Percentiles rank a stretch among this genome's conserved stretches.
phyloP scores from a whole-genome alignment of 805 yeast genomes.

The Dipodascopsis uninucleata region DNA sequence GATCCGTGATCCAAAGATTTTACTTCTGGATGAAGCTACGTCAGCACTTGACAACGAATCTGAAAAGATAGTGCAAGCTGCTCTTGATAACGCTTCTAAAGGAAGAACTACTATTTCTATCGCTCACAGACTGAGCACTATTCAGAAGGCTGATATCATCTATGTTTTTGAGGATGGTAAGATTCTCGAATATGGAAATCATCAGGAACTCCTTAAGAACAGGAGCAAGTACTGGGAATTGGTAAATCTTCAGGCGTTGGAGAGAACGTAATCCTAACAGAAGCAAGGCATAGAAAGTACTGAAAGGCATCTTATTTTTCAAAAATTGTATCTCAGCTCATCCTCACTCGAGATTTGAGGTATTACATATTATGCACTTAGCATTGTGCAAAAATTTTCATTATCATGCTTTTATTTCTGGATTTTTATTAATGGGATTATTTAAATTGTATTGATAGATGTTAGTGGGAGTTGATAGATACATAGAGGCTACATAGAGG shows the following conservation, averaged over 20 bases:
- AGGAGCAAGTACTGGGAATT: conserved; percentile 39
- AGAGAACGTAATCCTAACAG: conserved; percentile 28
- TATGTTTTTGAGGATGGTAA: conserved; percentile 51
- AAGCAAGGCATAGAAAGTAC: too few relatives aligned
- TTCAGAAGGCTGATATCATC: conserved; percentile 49
- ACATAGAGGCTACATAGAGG: too few relatives aligned
- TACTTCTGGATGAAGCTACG: conserved; percentile 55
- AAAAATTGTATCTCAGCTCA: too few relatives aligned
- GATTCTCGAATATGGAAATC: conserved; percentile 50
- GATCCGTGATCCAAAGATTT: conserved; percentile 51
- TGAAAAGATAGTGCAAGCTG: conserved; percentile 59
- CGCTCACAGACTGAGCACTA: conserved; percentile 67
- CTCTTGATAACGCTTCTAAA: conserved; percentile 54
- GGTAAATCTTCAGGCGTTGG: conserved; percentile 42
- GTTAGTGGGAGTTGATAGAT: too few relatives aligned
- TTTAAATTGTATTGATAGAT: too few relatives aligned
- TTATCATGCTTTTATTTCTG: too few relatives aligned
- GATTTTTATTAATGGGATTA: too few relatives aligned
- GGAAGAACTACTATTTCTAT: conserved; percentile 67
- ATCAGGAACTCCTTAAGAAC: conserved; percentile 38
- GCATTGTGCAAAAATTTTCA: too few relatives aligned
- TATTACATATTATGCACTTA: too few relatives aligned
- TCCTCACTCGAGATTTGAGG: too few relatives aligned
- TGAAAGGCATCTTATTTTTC: too few relatives aligned
- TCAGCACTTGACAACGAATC: conserved; percentile 54